Evolutionary conservation across 805 yeast genomes (phyloP), one percentile per base, ranked within the genome.

Genomic region (Hermanozyma aechmeae): DNA sequence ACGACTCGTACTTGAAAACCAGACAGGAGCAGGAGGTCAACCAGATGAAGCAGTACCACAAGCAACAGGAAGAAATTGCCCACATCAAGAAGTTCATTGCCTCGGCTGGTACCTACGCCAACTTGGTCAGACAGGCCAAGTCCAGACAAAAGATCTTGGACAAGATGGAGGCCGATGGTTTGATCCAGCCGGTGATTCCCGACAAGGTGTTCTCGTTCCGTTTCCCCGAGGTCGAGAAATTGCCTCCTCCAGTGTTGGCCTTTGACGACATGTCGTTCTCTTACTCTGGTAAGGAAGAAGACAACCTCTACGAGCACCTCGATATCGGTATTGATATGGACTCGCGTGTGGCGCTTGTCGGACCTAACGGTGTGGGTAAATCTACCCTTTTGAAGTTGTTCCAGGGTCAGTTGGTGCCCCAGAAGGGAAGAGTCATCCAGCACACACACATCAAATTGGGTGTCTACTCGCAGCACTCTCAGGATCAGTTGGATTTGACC

Each of bases 281-380:
- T 13, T 92, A 92, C 64, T 82, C 83, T 46, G 89, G 81, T 46
- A 73, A 73, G 17, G 59, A 70, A 27, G 95, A 84, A 61, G 78
- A 92, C 61, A 80, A 86, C 62, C 70, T 92, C 51, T 92, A 92
- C 65, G 85, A 82, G 54, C 61, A 83, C 57, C 73, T 92, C 55
- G 89, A 86, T 56, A 92, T 92, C 46, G 98, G 98, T 79, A 87
- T 92, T 35, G 98, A 92, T 69, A 92, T 92, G 97, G 98, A 92
- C 65, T 87, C 96, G 23, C 81, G 98, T 68, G 78, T 89, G 53
- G 97, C 98, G 24, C 71, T 89, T 28, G 97, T 89, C 37, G 98
- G 98, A 24, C 97, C 97, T 54, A 89, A 89, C 60, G 98, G 98
- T 83, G 89, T 89, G 47, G 98, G 98, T 68, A 89, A 89, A 64